A percentile compares a stretch with the other conserved stretches of the same genome.
These are phyloP conservation scores for Chaetomium fimeti DNA, from an alignment of 495 filamentous ascomycete genomes.

Conservation along the genomic window DNA sequence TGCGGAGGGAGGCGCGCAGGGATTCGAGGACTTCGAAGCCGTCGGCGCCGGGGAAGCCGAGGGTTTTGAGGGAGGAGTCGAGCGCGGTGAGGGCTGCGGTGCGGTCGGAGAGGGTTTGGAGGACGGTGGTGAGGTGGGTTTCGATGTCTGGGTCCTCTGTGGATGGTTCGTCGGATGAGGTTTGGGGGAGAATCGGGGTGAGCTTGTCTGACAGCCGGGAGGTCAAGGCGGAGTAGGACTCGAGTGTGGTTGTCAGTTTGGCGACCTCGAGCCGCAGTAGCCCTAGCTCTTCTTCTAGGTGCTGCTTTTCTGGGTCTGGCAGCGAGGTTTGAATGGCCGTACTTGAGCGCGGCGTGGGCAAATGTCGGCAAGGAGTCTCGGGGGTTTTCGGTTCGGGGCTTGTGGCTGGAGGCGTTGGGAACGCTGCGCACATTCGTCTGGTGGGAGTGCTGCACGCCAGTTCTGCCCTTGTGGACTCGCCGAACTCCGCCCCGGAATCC, in stretches of 20 bases:
- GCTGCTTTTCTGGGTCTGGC: slow-evolving; percentile 47
- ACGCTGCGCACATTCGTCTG: slow-evolving; percentile 38
- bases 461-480: slow-evolving; percentile 41
- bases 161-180: slow-evolving; percentile 3
- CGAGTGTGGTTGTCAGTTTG: slow-evolving; percentile 41
- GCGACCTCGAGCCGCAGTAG: slow-evolving; percentile 42
- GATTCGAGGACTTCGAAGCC: slow-evolving; percentile 51
- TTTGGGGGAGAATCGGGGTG: slow-evolving; percentile 15
- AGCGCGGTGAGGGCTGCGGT: slow-evolving; percentile 40
- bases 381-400: slow-evolving; percentile 39
- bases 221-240: slow-evolving; percentile 39
- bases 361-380: slow-evolving; percentile 37
- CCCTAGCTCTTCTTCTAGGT: slow-evolving; percentile 39
- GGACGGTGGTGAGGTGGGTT: slow-evolving; percentile 34
- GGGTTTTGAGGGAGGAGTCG: slow-evolving; percentile 40
- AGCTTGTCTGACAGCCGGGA: slow-evolving; percentile 38
- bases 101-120: slow-evolving; percentile 42
- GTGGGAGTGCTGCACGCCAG: slow-evolving; percentile 46
- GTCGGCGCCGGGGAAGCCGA: slow-evolving; percentile 57
- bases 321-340: slow-evolving; percentile 39
- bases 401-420: slow-evolving; percentile 52
- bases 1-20: slow-evolving; percentile 56
- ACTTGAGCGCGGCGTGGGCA: slow-evolving; percentile 20
- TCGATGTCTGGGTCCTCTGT: slow-evolving; percentile 33
- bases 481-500: slow-evolving; percentile 37